phyloP scores from a whole-genome alignment of 1,139 yeast species.

The Debaryomyces subglobosus region DNA sequence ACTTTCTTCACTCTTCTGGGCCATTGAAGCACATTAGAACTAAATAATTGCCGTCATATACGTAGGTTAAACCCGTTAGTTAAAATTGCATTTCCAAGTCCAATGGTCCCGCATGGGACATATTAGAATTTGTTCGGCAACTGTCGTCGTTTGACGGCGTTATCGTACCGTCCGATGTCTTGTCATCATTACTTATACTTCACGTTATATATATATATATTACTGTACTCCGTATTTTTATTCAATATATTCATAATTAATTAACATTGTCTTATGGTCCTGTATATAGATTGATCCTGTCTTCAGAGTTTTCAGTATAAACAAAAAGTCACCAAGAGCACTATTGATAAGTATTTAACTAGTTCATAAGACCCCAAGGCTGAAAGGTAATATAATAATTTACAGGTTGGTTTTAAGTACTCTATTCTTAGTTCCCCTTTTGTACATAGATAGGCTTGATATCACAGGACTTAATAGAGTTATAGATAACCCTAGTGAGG shows the following conservation, averaged over 20 bases:
- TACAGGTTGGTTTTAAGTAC: neutral
- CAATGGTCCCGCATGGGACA: neutral
- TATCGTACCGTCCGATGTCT: neutral
- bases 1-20: conserved; percentile 70
- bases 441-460: conserved; percentile 1
- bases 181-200: neutral
- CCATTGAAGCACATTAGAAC: conserved; percentile 84
- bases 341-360: neutral
- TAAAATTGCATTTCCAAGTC: conserved; percentile 2
- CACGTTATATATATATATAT: conserved; percentile 1
- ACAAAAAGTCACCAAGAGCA: neutral
- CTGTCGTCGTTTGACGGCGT: neutral
- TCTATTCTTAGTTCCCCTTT: neutral
- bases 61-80: neutral
- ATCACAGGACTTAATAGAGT: conserved; percentile 4
- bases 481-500: conserved; percentile 1
- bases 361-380: neutral
- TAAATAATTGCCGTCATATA: conserved; percentile 42
- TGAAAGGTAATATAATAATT: neutral
- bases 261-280: neutral
- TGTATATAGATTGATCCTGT: neutral
- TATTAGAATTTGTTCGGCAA: neutral
- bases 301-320: conserved; percentile 4
- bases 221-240: neutral
- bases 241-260: neutral